Evolutionary conservation across 2,329 filamentous ascomycete genomes (phyloP).

Genomic region (Calonectria ilicicola): DNA sequence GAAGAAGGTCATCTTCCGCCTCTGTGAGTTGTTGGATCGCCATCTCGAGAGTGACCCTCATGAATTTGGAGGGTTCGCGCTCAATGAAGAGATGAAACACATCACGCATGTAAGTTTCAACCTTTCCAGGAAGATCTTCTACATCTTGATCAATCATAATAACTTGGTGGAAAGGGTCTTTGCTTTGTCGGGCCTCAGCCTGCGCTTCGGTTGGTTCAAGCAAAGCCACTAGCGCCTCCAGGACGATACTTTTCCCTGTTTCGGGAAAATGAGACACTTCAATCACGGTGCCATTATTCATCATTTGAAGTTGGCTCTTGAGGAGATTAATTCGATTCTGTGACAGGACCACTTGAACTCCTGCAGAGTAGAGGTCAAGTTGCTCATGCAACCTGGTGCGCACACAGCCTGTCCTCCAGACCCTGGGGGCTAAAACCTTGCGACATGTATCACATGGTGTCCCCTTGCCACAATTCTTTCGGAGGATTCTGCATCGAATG

Average conservation of each 20-base stretch:
- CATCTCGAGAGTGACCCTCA: constrained; percentile 69
- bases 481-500: constrained; percentile 73
- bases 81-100: constrained; percentile 69
- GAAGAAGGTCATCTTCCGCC: constrained; percentile 66
- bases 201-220: constrained; percentile 52
- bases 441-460: constrained; percentile 73
- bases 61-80: constrained; percentile 70
- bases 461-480: constrained; percentile 75
- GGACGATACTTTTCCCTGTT: constrained; percentile 56
- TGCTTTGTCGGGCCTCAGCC: constrained; percentile 49
- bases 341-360: constrained; percentile 72
- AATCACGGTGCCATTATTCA: constrained; percentile 62
- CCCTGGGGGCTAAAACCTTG: constrained; percentile 71
- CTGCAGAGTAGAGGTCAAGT: constrained; percentile 72
- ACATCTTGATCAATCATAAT: constrained; percentile 72
- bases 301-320: constrained; percentile 63
- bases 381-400: constrained; percentile 72
- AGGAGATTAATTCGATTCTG: constrained; percentile 69
- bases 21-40: constrained; percentile 60
- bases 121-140: constrained; percentile 69
- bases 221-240: constrained; percentile 49
- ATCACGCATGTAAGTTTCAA: constrained; percentile 71
- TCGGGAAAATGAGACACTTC: constrained; percentile 72
- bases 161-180: constrained; percentile 50
- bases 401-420: constrained; percentile 75